These are phyloP conservation scores for Fusarium udum DNA, from an alignment of 2,329 filamentous ascomycete species.

Conservation along the genomic window DNA sequence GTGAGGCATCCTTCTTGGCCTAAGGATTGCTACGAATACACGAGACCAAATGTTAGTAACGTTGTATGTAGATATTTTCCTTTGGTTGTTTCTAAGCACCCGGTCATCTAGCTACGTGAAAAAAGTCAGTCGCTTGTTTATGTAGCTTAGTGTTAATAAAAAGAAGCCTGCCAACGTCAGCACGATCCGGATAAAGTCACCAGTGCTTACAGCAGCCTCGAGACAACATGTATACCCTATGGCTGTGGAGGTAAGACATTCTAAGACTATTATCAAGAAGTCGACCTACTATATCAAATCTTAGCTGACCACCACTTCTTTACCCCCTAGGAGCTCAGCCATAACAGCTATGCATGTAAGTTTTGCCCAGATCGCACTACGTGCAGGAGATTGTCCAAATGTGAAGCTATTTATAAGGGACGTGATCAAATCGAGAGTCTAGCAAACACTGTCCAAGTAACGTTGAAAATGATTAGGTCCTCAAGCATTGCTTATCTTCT, in stretches of 20 bases:
- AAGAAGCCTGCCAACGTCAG: neutral
- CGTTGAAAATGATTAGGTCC: neutral
- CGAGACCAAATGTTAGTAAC: too few species aligned
- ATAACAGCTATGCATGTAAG: neutral
- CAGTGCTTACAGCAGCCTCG: neutral
- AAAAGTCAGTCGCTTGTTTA: accelerated
- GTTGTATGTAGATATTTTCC: too few species aligned
- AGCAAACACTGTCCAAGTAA: neutral
- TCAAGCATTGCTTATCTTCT: neutral
- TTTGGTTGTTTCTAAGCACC: too few species aligned
- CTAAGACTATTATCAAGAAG: too few species aligned
- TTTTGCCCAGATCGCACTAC: too few species aligned
- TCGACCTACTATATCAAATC: neutral
- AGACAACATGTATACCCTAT: accelerated
- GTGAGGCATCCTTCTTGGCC: too few species aligned
- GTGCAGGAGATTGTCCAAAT: too few species aligned
- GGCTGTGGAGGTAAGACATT: neutral
- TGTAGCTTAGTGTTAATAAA: too few species aligned
- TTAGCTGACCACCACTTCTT: neutral
- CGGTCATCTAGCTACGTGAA: too few species aligned
- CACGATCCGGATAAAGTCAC: neutral
- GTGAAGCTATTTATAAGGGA: neutral
- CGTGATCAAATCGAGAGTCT: too few species aligned
- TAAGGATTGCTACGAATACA: too few species aligned
- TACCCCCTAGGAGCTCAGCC: accelerated